Conservation (phyloP, 441 rosid species). For the Erysimum cheiri region DNA sequence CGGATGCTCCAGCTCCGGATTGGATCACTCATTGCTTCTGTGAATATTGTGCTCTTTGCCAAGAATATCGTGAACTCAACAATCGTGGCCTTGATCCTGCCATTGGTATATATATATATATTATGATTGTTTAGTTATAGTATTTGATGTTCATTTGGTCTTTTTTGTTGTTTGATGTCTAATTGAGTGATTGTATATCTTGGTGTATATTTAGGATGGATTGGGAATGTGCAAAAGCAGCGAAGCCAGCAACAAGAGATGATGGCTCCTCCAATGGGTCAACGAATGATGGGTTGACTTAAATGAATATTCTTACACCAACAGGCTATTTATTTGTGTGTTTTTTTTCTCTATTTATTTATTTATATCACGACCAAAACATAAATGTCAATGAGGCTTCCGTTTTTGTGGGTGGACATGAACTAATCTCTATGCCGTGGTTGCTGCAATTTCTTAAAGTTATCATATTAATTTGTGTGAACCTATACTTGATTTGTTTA, state of each 20-base stretch:
- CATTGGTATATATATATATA: constrained; percentile 48
- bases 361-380: not conserved
- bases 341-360: not conserved
- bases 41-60: constrained; percentile 73
- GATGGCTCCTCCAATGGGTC: constrained; percentile 63
- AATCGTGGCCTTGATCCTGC: constrained; percentile 65
- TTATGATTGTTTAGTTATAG: constrained; percentile 6
- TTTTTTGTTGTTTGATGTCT: not conserved
- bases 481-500: not conserved
- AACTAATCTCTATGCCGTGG: not conserved
- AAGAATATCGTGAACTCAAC: constrained; percentile 67
- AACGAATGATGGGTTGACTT: constrained; percentile 58
- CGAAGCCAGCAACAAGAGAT: constrained; percentile 46
- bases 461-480: not conserved
- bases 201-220: constrained; percentile 42
- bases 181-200: not conserved
- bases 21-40: constrained; percentile 63
- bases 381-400: constrained; percentile 27
- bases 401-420: constrained; percentile 28
- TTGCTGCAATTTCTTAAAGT: not conserved
- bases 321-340: constrained; percentile 1
- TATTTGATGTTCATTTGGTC: not conserved
- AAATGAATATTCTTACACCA: not conserved
- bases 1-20: constrained; percentile 76
- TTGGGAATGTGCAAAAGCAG: constrained; percentile 42